Percentiles rank a stretch among this genome's conserved stretches.
Evolutionary conservation across 345 rosid species (phyloP).

Genomic region (Angophora floribunda): DNA sequence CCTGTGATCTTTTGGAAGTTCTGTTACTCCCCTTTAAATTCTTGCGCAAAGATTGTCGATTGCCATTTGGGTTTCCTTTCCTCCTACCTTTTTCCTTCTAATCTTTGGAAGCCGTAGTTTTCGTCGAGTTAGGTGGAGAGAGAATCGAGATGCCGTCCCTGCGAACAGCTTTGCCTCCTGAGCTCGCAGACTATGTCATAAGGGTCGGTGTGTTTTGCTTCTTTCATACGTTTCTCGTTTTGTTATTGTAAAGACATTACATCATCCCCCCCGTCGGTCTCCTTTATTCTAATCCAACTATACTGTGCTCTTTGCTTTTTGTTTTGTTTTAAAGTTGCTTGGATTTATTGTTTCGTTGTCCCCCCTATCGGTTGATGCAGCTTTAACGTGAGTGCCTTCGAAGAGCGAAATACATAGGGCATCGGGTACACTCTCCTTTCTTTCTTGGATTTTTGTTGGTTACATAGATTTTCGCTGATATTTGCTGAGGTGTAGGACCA

Average conservation of each 20-base stretch:
- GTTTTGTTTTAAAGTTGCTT: neutral
- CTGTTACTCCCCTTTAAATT: neutral
- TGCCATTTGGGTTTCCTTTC: neutral
- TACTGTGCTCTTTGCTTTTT: no score
- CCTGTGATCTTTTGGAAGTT: neutral
- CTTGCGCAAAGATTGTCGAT: neutral
- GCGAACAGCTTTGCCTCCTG: constrained; percentile 82
- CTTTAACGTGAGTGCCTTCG: constrained; percentile 96
- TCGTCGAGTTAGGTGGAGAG: neutral
- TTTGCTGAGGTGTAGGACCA: neutral
- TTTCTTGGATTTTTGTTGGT: neutral
- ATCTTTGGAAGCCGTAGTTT: neutral
- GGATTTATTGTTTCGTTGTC: neutral
- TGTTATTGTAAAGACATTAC: neutral
- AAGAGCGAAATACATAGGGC: constrained; percentile 80
- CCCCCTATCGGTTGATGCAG: constrained; percentile 21
- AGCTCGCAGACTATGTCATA: constrained; percentile 74
- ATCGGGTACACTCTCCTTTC: constrained; percentile 26
- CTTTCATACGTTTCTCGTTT: neutral
- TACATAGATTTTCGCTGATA: neutral
- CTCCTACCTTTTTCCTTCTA: neutral
- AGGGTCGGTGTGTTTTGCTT: constrained; percentile 29
- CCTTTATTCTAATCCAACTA: neutral
- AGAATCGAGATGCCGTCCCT: constrained; percentile 61
- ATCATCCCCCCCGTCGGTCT: neutral